phyloP scores from a whole-genome alignment of 140 eudicot genomes.

The Anethum foeniculum region DNA sequence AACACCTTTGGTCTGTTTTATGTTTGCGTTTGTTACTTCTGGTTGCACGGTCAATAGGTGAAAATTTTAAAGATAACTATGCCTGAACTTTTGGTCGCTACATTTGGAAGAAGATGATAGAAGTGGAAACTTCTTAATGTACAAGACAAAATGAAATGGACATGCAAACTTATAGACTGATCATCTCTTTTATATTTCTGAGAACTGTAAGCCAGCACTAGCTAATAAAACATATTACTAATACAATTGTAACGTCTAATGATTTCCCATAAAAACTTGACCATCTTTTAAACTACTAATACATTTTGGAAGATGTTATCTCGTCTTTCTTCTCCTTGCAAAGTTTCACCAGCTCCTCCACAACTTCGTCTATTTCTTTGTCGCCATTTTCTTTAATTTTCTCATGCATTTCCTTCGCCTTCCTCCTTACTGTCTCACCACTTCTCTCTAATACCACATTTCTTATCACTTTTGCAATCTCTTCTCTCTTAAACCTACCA shows the following conservation, averaged over 20 bases:
- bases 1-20: neutral
- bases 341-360: constrained; percentile 14
- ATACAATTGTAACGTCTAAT: no score
- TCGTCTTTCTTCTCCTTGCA: neutral
- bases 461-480: constrained; percentile 10
- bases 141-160: neutral
- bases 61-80: neutral
- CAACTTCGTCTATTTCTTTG: constrained; percentile 12
- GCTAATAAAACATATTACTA: neutral
- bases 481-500: constrained; percentile 6
- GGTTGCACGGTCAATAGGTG: neutral
- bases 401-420: constrained; percentile 8
- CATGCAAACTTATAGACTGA: neutral
- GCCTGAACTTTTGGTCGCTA: neutral
- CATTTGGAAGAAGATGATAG: neutral
- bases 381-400: constrained; percentile 16
- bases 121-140: neutral
- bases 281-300: no score
- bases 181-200: neutral
- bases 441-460: constrained; percentile 19
- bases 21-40: neutral
- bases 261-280: no score
- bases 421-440: constrained; percentile 8
- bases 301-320: no score
- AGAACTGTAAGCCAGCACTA: neutral